Percentiles rank a stretch among this genome's conserved stretches.
Evolutionary conservation across 2,329 filamentous ascomycete species (phyloP).

Genomic region (Aspergillus fijiensis): DNA sequence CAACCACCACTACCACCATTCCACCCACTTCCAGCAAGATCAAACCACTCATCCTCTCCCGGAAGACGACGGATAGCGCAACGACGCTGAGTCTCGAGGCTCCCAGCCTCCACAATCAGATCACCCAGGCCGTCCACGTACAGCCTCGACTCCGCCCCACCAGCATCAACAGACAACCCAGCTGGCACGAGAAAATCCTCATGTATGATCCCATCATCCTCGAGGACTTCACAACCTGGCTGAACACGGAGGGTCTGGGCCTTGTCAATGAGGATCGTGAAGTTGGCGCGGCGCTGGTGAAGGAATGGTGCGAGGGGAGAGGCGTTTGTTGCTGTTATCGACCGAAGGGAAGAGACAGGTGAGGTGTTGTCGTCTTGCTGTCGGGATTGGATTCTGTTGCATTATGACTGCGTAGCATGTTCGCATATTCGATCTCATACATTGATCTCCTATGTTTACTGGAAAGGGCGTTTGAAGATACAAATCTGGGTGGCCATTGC

Average conservation of each 20-base stretch:
- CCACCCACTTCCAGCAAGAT: slow-evolving; percentile 5
- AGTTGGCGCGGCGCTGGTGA: slow-evolving; percentile 65
- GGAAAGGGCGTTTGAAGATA: no score
- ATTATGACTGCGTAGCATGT: no score
- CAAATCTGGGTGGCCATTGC: no score
- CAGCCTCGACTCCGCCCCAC: slow-evolving; percentile 36
- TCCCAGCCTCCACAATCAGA: slow-evolving; percentile 45
- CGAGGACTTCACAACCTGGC: slow-evolving; percentile 79
- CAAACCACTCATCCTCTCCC: no score
- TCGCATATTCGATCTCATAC: no score
- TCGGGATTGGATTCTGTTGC: background rate
- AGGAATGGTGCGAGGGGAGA: slow-evolving; percentile 85
- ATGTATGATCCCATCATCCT: slow-evolving; percentile 88
- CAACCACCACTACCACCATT: background rate
- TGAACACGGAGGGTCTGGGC: slow-evolving; percentile 70
- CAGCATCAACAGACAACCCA: slow-evolving; percentile 46
- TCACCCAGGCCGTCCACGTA: slow-evolving; percentile 50
- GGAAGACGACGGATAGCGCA: background rate
- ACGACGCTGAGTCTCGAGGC: slow-evolving; percentile 23
- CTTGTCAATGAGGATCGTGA: slow-evolving; percentile 65
- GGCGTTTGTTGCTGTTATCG: slow-evolving; percentile 76
- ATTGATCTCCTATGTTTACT: no score
- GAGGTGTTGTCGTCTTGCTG: background rate
- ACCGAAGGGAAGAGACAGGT: background rate
- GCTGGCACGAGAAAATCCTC: slow-evolving; percentile 90